Evolutionary conservation across 2,329 filamentous ascomycete genomes (phyloP).

Genomic region (Fusarium subglutinans): DNA sequence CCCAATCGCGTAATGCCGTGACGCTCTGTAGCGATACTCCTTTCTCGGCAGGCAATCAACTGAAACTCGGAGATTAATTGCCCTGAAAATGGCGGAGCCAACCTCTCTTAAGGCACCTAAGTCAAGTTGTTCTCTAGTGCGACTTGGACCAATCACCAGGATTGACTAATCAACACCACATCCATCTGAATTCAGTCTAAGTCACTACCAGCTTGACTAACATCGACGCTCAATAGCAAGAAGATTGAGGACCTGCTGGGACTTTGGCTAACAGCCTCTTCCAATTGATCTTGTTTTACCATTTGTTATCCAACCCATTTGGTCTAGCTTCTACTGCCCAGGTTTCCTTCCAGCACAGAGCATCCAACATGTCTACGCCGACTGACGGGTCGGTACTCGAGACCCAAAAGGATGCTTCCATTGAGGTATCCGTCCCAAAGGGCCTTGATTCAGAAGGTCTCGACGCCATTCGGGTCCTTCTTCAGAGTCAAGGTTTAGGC

Average conservation of each 20-base stretch:
- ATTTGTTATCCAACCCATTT: not conserved
- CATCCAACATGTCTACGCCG: not conserved
- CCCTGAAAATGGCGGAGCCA: not conserved
- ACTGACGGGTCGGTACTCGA: not conserved
- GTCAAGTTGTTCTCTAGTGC: not conserved
- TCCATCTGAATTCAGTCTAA: not conserved
- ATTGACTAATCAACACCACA: not conserved
- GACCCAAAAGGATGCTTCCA: not conserved
- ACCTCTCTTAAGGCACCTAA: not conserved
- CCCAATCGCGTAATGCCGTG: not conserved
- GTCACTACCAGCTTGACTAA: not conserved
- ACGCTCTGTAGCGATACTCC: not conserved
- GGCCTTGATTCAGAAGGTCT: not conserved
- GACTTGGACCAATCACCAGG: not conserved
- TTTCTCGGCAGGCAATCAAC: not conserved
- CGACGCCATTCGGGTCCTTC: not conserved
- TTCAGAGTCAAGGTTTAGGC: not conserved
- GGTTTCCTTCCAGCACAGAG: not conserved
- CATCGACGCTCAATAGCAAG: not conserved
- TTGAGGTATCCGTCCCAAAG: not conserved
- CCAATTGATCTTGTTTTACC: not conserved
- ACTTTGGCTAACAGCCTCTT: not conserved
- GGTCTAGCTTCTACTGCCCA: not conserved
- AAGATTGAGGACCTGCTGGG: not conserved
- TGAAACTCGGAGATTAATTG: not conserved